Conservation (phyloP, 2,329 filamentous ascomycete species). For the Tolypocladium capitatum region DNA sequence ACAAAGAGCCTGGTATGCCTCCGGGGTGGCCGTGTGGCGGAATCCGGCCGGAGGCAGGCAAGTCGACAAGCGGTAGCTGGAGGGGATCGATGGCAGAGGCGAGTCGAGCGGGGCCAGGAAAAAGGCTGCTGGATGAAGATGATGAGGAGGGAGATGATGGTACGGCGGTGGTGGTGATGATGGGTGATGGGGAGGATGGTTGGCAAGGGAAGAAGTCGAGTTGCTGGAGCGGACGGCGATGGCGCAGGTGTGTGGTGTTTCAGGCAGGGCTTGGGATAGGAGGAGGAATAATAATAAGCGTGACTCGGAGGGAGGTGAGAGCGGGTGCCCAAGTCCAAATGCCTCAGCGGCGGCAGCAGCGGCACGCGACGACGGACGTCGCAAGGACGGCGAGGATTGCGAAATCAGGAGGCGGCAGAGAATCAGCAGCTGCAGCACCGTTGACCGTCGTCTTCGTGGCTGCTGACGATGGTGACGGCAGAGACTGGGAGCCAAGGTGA, state of each 20-base stretch:
- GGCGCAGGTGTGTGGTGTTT: constrained; percentile 9
- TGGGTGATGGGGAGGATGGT: constrained; percentile 3
- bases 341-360: not conserved
- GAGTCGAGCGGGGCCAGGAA: not conserved
- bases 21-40: constrained; percentile 5
- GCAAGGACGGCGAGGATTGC: not conserved
- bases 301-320: not conserved
- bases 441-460: not conserved
- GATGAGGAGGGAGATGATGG: constrained; percentile 1
- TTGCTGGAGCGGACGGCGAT: constrained; percentile 4
- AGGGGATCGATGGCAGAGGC: not conserved
- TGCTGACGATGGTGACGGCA: not conserved
- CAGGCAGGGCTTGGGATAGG: constrained; percentile 10
- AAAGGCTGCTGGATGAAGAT: constrained; percentile 3
- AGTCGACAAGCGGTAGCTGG: not conserved
- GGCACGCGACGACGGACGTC: not conserved
- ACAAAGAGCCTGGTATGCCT: not conserved
- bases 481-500: not conserved
- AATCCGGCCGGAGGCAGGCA: constrained; percentile 3
- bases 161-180: not conserved
- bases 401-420: not conserved
- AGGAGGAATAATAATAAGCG: not conserved
- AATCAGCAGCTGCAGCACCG: not conserved
- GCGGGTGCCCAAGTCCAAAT: not conserved
- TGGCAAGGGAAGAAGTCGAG: constrained; percentile 4